These are phyloP conservation scores for Penicillium sp. DNA, from an alignment of 2,329 filamentous ascomycete species.

Conservation along the genomic window DNA sequence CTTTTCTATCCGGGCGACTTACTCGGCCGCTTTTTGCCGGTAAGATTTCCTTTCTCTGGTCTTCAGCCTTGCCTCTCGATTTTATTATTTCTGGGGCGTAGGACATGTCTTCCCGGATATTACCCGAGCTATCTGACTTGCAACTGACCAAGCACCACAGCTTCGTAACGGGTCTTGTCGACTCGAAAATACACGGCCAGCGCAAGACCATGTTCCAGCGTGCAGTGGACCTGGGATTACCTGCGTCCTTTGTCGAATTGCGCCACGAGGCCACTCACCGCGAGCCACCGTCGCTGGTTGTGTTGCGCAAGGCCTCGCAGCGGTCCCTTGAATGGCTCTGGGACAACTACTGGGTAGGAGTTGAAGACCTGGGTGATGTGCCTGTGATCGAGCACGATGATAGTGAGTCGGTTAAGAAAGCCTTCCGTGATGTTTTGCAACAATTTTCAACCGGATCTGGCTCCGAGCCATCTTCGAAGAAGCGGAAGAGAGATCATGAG, in stretches of 20 bases:
- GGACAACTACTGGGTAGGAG: slow-evolving; percentile 75
- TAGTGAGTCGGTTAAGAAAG: slow-evolving; percentile 15
- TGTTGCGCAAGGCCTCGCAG: slow-evolving; percentile 66
- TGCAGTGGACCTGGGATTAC: slow-evolving; percentile 42
- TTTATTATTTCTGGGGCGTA: background rate
- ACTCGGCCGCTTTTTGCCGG: slow-evolving; percentile 48
- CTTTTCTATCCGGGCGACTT: slow-evolving; percentile 46
- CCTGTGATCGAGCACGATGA: slow-evolving; percentile 9
- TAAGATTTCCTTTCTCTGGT: slow-evolving; percentile 17
- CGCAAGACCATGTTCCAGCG: slow-evolving; percentile 47
- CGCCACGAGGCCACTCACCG: slow-evolving; percentile 90
- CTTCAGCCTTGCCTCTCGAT: background rate
- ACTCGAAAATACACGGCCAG: slow-evolving; percentile 42
- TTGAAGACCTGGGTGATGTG: slow-evolving; percentile 35
- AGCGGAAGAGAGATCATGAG: slow-evolving; percentile 27
- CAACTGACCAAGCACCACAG: slow-evolving; percentile 21
- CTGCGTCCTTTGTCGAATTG: slow-evolving; percentile 78
- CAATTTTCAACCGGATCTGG: slow-evolving; percentile 9
- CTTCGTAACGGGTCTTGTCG: slow-evolving; percentile 47
- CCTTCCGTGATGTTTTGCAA: slow-evolving; percentile 20
- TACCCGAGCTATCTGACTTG: background rate
- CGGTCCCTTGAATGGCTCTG: slow-evolving; percentile 82
- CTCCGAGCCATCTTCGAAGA: slow-evolving; percentile 27
- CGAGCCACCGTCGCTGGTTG: slow-evolving; percentile 72
- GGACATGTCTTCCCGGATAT: background rate